Conservation (phyloP, 495 filamentous ascomycete species). For the Lasiosphaeris hirsuta region DNA sequence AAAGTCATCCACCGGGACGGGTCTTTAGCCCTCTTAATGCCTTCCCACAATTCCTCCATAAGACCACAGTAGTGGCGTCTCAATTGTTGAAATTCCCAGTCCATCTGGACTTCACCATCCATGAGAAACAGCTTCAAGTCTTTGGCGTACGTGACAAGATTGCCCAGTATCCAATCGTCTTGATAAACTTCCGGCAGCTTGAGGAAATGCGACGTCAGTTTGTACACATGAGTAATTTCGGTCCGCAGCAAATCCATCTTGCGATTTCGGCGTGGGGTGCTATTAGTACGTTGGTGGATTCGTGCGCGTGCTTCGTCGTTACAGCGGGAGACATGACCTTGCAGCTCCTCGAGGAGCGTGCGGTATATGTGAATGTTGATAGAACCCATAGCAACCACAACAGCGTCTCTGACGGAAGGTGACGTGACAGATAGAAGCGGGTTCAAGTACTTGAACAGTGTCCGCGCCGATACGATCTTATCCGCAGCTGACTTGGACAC, state of each 20-base stretch:
- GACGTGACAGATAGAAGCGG: constrained; percentile 77
- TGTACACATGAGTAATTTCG: constrained; percentile 93
- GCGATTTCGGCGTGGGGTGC: constrained; percentile 69
- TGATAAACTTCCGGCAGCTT: constrained; percentile 73
- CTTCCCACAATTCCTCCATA: constrained; percentile 88
- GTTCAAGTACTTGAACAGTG: constrained; percentile 85
- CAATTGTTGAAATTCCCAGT: constrained; percentile 93
- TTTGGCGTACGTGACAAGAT: constrained; percentile 84
- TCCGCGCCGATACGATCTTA: constrained; percentile 82
- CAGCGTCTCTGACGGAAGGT: constrained; percentile 76
- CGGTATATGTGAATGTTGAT: constrained; percentile 96
- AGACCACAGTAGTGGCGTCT: constrained; percentile 91
- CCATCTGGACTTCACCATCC: constrained; percentile 89
- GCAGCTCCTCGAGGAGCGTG: constrained; percentile 83
- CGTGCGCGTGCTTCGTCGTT: constrained; percentile 87
- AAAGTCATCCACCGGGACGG: constrained; percentile 93
- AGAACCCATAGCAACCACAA: constrained; percentile 87
- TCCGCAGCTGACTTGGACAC: constrained; percentile 74
- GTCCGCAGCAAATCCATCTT: constrained; percentile 84
- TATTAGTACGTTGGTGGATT: constrained; percentile 75
- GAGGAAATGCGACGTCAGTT: constrained; percentile 88
- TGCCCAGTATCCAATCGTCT: constrained; percentile 90
- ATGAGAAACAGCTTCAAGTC: constrained; percentile 91
- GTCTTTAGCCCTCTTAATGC: constrained; percentile 81
- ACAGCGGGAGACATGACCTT: constrained; percentile 73